A percentile compares a stretch with the other conserved stretches of the same genome.
phyloP scores from a whole-genome alignment of 2,329 filamentous ascomycete species.

The Colletotrichum cereale region DNA sequence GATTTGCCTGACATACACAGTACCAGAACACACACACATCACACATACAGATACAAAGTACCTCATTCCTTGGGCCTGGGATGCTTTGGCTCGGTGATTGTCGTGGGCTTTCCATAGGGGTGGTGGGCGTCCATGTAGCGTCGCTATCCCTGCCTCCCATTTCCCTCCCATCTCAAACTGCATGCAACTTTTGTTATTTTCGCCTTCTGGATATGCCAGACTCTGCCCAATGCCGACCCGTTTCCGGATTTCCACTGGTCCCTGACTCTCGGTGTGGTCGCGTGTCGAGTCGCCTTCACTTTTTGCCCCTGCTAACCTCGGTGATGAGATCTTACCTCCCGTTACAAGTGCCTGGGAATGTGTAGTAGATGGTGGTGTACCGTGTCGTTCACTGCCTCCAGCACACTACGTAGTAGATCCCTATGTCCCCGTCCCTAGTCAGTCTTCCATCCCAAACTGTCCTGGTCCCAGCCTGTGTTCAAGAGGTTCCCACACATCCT shows the following conservation, averaged over 20 bases:
- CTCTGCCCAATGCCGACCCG: slow-evolving; percentile 14
- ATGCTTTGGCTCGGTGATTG: slow-evolving; percentile 30
- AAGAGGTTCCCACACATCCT: slow-evolving; percentile 1
- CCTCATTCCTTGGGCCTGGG: background rate
- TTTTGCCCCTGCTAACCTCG: slow-evolving; percentile 13
- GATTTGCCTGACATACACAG: background rate
- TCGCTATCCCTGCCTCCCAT: slow-evolving; percentile 16
- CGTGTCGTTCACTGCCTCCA: background rate
- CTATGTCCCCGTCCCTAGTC: slow-evolving; percentile 8
- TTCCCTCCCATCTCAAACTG: slow-evolving; percentile 28
- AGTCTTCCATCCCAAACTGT: slow-evolving; percentile 6
- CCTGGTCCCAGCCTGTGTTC: background rate
- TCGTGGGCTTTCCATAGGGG: slow-evolving; percentile 5
- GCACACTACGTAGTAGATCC: background rate
- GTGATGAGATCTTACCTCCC: background rate
- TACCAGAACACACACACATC: background rate
- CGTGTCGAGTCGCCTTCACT: slow-evolving; percentile 5
- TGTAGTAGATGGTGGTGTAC: too few relatives aligned
- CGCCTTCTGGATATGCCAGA: background rate
- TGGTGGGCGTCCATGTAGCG: slow-evolving; percentile 25
- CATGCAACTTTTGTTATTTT: slow-evolving; percentile 13
- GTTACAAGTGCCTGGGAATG: background rate
- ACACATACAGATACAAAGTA: too few relatives aligned
- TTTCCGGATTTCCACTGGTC: slow-evolving; percentile 3
- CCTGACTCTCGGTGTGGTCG: background rate